Conservation (phyloP, 2,329 filamentous ascomycete genomes). For the Xylaria sp. region DNA sequence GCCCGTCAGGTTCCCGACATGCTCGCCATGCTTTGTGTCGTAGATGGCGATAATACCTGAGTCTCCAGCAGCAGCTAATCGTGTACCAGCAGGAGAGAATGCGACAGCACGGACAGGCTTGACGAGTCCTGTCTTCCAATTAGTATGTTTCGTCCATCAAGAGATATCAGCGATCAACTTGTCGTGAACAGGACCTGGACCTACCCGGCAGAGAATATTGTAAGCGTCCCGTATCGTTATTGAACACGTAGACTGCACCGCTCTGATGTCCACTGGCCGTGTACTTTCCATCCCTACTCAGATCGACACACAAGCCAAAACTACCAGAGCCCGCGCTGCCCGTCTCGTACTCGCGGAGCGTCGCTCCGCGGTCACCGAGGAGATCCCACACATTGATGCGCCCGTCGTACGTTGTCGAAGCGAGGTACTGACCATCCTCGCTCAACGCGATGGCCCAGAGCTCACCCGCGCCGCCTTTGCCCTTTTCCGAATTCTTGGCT, state of each 20-base stretch:
- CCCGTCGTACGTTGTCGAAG: constrained; percentile 88
- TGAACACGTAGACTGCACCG: constrained; percentile 92
- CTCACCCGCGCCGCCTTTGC: constrained; percentile 68
- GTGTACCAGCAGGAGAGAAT: constrained; percentile 86
- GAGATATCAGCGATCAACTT: background rate
- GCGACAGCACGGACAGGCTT: constrained; percentile 86
- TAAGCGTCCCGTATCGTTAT: constrained; percentile 87
- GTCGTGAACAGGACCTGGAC: constrained; percentile 39
- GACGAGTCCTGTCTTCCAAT: constrained; percentile 71
- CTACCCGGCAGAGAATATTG: constrained; percentile 84
- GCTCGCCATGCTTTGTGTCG: constrained; percentile 91
- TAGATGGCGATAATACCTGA: constrained; percentile 90
- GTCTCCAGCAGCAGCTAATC: constrained; percentile 91
- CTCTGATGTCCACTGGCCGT: constrained; percentile 95
- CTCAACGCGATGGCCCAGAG: constrained; percentile 91
- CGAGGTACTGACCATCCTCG: constrained; percentile 83
- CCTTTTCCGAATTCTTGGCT: constrained; percentile 46
- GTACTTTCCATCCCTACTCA: constrained; percentile 81
- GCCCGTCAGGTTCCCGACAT: constrained; percentile 79
- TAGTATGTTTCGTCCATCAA: constrained; percentile 29
- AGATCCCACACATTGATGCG: constrained; percentile 90
- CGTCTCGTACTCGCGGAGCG: constrained; percentile 87
- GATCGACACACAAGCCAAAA: constrained; percentile 88
- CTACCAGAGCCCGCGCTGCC: constrained; percentile 75
- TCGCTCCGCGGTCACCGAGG: constrained; percentile 63